Conservation (phyloP, 495 filamentous ascomycete genomes). For the Aspergillus haitiensis region DNA sequence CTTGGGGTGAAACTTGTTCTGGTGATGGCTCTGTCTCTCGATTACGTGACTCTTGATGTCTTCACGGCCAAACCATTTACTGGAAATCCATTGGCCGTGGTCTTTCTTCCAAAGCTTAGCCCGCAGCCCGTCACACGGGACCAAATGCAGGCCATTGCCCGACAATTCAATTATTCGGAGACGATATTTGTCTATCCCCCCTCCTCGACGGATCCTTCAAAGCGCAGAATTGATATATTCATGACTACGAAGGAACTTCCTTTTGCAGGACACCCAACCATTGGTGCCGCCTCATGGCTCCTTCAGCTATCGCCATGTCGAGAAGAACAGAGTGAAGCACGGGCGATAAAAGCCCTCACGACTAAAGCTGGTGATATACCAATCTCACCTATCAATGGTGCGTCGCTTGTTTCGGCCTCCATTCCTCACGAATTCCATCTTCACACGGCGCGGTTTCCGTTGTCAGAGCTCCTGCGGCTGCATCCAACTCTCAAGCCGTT, state of each 20-base stretch:
- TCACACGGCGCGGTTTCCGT: neutral
- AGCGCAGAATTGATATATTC: conserved; percentile 22
- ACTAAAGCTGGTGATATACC: conserved; percentile 51
- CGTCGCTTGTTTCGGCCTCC: neutral
- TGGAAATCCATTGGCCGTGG: conserved; percentile 25
- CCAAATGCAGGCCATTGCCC: conserved; percentile 48
- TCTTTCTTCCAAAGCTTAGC: conserved; percentile 12
- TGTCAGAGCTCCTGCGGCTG: neutral
- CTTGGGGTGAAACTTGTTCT: no score
- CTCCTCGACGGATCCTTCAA: neutral
- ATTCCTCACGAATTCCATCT: neutral
- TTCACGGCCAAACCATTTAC: conserved; percentile 20
- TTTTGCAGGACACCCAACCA: conserved; percentile 67
- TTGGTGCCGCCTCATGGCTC: conserved; percentile 55
- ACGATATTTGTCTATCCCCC: conserved; percentile 54
- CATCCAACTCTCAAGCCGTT: neutral
- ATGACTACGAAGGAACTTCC: conserved; percentile 46
- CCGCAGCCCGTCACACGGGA: conserved; percentile 10
- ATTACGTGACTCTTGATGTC: conserved; percentile 16
- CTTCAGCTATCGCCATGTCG: conserved; percentile 29
- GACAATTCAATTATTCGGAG: conserved; percentile 76
- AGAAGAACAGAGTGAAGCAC: conserved; percentile 22
- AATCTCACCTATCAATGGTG: conserved; percentile 54
- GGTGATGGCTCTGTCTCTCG: no score
- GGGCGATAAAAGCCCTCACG: conserved; percentile 54